phyloP scores from a whole-genome alignment of 2,329 filamentous ascomycete genomes.

The Scedosporium aurantiacum region DNA sequence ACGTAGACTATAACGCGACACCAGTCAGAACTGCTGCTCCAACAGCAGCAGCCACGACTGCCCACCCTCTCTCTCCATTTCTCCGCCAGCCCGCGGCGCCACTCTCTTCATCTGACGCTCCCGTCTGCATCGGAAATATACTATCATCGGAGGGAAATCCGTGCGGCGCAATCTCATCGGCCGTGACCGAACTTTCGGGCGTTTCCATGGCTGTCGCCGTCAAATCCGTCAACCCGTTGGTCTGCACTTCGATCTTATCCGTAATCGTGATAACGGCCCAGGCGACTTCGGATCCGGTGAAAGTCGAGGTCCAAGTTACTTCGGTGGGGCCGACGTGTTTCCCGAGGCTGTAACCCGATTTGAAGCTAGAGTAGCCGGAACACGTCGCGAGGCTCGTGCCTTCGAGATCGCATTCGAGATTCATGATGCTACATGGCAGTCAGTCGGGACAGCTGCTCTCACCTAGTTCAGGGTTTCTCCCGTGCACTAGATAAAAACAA shows the following conservation, averaged over 20 bases:
- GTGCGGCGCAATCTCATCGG: neutral
- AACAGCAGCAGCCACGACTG: neutral
- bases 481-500: neutral
- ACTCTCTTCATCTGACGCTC: neutral
- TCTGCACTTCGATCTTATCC: neutral
- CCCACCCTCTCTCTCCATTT: neutral
- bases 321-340: constrained; percentile 25
- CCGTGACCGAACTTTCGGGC: neutral
- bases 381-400: constrained; percentile 34
- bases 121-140: neutral
- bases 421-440: constrained; percentile 24
- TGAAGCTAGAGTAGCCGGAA: constrained; percentile 35
- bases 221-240: constrained; percentile 1
- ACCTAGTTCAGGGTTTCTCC: no score
- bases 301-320: constrained; percentile 32
- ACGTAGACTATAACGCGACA: neutral
- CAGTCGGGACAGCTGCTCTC: neutral
- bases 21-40: neutral
- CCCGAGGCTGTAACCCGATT: constrained; percentile 10
- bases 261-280: constrained; percentile 35
- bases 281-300: constrained; percentile 27
- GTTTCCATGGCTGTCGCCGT: constrained; percentile 4
- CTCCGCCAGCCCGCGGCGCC: neutral
- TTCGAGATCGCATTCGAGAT: constrained; percentile 30
- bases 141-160: neutral